phyloP scores from a whole-genome alignment of 2,329 filamentous ascomycete genomes.

The Teratosphaeria gauchensis region DNA sequence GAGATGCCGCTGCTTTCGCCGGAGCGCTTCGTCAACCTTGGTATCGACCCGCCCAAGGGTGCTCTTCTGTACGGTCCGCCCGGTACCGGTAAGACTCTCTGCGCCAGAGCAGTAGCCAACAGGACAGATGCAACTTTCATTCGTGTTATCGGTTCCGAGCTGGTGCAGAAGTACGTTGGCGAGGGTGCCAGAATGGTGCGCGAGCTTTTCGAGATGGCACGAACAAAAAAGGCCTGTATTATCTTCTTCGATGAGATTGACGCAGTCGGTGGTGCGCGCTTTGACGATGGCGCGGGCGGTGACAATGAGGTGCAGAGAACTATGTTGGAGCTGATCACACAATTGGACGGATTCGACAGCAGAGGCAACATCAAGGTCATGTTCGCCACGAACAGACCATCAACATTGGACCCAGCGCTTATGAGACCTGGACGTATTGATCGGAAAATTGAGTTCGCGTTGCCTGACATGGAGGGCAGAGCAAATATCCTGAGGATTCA shows the following conservation, averaged over 20 bases:
- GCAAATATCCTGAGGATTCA: conserved; percentile 97
- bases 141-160: conserved; percentile 91
- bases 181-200: conserved; percentile 97
- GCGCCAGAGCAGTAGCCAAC: conserved; percentile 93
- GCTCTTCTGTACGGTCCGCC: conserved; percentile 93
- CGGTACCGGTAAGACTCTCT: conserved; percentile 98
- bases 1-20: conserved; percentile 96
- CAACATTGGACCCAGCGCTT: conserved; percentile 88
- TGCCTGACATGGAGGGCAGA: conserved; percentile 92
- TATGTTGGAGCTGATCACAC: conserved; percentile 95
- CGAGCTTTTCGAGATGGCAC: conserved; percentile 97
- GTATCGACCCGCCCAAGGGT: conserved; percentile 96
- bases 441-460: conserved; percentile 96
- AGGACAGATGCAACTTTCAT: conserved; percentile 98
- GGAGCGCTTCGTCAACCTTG: conserved; percentile 95
- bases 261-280: conserved; percentile 88
- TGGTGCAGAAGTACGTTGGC: conserved; percentile 98
- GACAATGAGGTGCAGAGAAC: conserved; percentile 97
- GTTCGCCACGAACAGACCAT: conserved; percentile 96
- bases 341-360: conserved; percentile 91
- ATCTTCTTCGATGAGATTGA: conserved; percentile 99
- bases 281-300: conserved; percentile 91
- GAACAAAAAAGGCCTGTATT: conserved; percentile 98
- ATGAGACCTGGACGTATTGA: conserved; percentile 97
- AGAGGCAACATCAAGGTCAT: conserved; percentile 99